These are phyloP conservation scores for Rhexocercosporidium sp. DNA, from an alignment of 2,329 filamentous ascomycete genomes.

Conservation along the genomic window DNA sequence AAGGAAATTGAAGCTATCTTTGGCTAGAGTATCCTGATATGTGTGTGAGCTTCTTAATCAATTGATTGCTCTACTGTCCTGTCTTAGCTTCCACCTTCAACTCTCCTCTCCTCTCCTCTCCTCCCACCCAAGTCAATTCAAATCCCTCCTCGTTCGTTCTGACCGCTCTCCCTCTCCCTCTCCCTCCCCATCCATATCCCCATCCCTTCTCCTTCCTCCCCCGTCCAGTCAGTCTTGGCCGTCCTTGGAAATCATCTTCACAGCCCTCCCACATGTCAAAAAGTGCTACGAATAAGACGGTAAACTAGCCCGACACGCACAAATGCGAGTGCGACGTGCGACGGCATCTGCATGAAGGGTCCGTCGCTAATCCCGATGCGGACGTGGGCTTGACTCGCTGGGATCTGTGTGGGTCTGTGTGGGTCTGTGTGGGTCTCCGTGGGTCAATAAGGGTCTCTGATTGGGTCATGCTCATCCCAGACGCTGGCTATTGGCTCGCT, in stretches of 20 bases:
- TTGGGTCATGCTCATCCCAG: background rate
- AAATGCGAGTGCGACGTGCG: background rate
- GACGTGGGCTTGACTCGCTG: background rate
- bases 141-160: background rate
- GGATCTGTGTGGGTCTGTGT: background rate
- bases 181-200: no score
- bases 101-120: background rate
- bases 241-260: background rate
- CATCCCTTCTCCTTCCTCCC: background rate
- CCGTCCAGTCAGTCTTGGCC: background rate
- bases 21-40: background rate
- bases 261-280: constrained; percentile 11
- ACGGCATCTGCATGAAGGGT: constrained; percentile 12
- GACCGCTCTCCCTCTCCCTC: background rate
- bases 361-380: background rate
- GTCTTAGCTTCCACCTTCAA: background rate
- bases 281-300: background rate
- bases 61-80: background rate
- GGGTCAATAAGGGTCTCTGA: background rate
- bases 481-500: background rate
- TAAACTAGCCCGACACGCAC: no score
- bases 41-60: background rate
- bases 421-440: background rate
- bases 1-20: background rate
- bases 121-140: background rate